Conservation (phyloP, 177 flowering plant genomes). For the Vitis hybrid region DNA sequence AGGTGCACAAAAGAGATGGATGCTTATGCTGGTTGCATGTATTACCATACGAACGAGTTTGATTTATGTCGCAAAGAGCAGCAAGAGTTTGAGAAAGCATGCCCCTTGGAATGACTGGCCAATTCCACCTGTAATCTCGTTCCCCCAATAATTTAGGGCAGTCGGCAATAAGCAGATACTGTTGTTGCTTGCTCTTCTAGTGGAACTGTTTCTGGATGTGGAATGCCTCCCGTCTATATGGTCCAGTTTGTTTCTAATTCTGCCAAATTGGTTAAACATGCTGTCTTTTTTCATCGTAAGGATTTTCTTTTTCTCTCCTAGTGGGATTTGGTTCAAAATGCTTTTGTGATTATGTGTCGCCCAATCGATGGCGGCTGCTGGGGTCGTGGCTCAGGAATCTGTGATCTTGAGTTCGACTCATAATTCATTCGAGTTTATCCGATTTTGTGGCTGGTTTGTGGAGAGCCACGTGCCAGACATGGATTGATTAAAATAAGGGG, state of each 20-base stretch:
- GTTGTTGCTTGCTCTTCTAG: constrained; percentile 7
- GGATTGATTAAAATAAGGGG: no score
- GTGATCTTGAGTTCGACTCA: no score
- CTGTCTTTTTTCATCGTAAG: no score
- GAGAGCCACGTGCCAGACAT: no score
- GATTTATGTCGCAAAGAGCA: constrained; percentile 92
- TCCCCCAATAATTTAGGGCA: constrained; percentile 9
- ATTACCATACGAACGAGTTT: constrained; percentile 84
- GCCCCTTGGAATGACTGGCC: constrained; percentile 50
- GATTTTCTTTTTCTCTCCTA: no score
- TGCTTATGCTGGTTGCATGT: constrained; percentile 85
- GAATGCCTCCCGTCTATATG: constrained; percentile 2
- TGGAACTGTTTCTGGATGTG: background rate
- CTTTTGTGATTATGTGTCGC: no score
- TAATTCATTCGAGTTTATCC: no score
- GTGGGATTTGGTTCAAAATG: no score
- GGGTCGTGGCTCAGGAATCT: no score
- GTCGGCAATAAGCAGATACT: constrained; percentile 18
- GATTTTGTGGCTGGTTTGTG: no score
- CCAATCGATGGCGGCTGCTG: no score
- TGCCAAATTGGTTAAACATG: no score
- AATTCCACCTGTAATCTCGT: background rate
- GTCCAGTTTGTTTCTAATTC: background rate
- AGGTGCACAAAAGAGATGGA: constrained; percentile 83
- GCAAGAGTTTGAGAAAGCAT: constrained; percentile 73